Evolutionary conservation across 2,329 filamentous ascomycete genomes (phyloP), one percentile per base, ranked within the genome.

Genomic region (Hirsutella minnesotensis): DNA sequence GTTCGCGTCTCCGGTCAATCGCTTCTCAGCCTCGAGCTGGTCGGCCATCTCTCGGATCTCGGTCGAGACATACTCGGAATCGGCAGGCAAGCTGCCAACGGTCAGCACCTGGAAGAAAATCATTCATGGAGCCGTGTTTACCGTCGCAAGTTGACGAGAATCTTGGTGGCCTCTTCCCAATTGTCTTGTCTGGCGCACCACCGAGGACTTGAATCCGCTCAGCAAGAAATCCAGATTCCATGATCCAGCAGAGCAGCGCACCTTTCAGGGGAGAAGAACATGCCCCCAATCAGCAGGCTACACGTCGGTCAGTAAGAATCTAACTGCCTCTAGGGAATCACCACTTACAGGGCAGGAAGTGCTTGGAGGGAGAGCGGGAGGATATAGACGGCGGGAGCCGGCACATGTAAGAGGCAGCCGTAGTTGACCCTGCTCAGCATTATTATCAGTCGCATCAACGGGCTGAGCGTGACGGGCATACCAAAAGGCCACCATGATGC

Each of bases 181-280:
- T 79, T 70, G 51, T 83, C 79, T 51, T 77, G 70, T 50, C 77
- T 75, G 20, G 80, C 81, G 20, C 81, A 71, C 73, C 76, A 85
- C 49, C 81, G 72, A 13, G 81, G 80, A 7, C 77, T 81, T 46
- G 10, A 2, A 4, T 9, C 2, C 13, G 27, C 38, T 18, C 21
- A 30, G 27, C 22, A 31, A 16, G n/a, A n/a, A n/a, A n/a, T n/a
- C n/a, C n/a, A n/a, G n/a, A n/a, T n/a, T n/a, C n/a, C n/a, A n/a
- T n/a, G n/a, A n/a, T n/a, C n/a, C n/a, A n/a, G n/a, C n/a, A n/a
- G 3, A 21, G 16, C 5, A 15, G 40, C 41, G 31, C 49, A 61
- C 62, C 61, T 66, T 49, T 73, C 70, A 10, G 68, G 67, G 53
- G 78, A 81, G 40, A 80, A 57, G 2, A 74, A 54, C 69, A 86